These are phyloP conservation scores for Pleodorina starrii DNA, from an alignment of 139 green algal genomes.

Conservation along the genomic window DNA sequence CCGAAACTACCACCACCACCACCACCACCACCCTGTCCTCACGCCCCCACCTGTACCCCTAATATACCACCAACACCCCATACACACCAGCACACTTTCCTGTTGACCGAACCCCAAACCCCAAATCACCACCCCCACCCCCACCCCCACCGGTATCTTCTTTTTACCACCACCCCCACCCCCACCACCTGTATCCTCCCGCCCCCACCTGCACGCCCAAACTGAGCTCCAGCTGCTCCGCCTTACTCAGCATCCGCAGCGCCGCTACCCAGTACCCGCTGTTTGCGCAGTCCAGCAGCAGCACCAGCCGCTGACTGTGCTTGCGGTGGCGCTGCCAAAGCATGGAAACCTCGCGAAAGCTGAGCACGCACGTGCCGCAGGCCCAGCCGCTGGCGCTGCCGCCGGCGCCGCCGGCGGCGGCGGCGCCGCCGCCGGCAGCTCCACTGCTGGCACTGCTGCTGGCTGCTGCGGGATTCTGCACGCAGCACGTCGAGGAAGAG, in stretches of 20 bases:
- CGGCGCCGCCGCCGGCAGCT: not conserved
- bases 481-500: no score
- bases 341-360: slow-evolving; percentile 43
- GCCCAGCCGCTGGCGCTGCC: not conserved
- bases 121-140: no score
- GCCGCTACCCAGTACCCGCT: slow-evolving; percentile 39
- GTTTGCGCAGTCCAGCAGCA: slow-evolving; percentile 43
- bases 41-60: no score
- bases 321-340: slow-evolving; percentile 47
- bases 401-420: not conserved
- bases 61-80: no score
- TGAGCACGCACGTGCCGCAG: not conserved
- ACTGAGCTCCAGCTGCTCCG: slow-evolving; percentile 41
- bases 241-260: slow-evolving; percentile 30
- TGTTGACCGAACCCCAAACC: no score
- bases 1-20: no score
- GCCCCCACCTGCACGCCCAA: slow-evolving; percentile 7
- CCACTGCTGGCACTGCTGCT: not conserved
- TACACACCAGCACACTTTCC: no score
- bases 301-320: slow-evolving; percentile 45
- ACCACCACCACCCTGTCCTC: no score
- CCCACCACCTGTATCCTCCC: not conserved
- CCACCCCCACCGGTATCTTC: no score
- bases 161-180: no score
- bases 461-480: not conserved